These are phyloP conservation scores for Venturiaceae sp. DNA, from an alignment of 2,329 filamentous ascomycete genomes.

Conservation along the genomic window DNA sequence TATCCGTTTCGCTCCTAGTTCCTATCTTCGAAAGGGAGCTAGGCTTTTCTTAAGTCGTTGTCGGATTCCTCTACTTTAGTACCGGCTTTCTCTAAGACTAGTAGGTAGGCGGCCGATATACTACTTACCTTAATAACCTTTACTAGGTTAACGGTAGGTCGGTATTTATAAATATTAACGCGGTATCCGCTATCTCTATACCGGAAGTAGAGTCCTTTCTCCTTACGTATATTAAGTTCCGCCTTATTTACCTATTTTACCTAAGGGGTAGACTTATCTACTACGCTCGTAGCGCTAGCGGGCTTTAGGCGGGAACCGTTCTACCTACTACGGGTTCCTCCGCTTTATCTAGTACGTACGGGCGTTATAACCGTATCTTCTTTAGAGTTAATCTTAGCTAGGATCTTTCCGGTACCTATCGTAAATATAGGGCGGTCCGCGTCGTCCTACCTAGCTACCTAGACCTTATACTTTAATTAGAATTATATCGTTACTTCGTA, in stretches of 20 bases:
- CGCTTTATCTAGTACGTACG: background rate
- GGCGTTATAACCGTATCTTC: background rate
- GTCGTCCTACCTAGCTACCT: background rate
- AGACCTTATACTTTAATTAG: background rate
- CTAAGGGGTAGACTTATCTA: background rate
- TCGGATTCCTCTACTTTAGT: background rate
- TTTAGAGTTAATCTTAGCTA: background rate
- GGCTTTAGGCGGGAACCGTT: background rate
- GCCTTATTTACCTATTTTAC: background rate
- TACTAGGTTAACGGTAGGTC: background rate
- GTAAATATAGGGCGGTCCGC: background rate
- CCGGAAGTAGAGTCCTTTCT: too few species aligned
- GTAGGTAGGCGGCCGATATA: background rate
- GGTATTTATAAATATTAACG: background rate
- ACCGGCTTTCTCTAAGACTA: background rate
- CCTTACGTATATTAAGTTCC: background rate
- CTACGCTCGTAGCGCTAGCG: background rate
- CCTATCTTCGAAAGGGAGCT: background rate
- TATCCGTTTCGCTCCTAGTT: background rate
- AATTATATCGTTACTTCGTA: background rate
- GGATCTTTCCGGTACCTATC: background rate
- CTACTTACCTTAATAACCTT: background rate
- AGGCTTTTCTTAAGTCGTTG: background rate
- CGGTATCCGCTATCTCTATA: background rate
- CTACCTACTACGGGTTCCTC: background rate